Evolutionary conservation across 495 filamentous ascomycete genomes (phyloP), one percentile per base, ranked within the genome.

Genomic region (Cercophora samala): DNA sequence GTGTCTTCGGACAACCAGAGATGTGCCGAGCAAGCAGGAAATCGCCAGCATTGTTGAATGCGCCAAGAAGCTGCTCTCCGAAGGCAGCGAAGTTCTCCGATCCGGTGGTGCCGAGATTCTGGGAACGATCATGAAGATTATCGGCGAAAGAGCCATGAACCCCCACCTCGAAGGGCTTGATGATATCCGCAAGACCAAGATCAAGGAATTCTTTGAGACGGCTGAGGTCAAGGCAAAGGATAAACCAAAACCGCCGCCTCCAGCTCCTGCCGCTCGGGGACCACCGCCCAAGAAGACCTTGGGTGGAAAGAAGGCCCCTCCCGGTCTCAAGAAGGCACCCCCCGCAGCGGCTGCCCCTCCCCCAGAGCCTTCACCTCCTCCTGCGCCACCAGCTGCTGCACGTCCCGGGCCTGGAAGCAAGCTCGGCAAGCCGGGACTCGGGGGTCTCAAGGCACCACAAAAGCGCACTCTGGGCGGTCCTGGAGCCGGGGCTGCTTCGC

Each of bases 151-250:
- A 53, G 90, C 89, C n/a, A 99, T 98, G 95, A 91, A 89, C 55
- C 91, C 92, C 6, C 92, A 96, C 74, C 79, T 99, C n/a, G 93
- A 98, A 68, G 93, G 92, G 0, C 80, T 99, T 18, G 96, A 99
- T 73, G 95, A 99, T 24, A 97, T 98, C 64, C 86, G 93, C 64
- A 98, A 97, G 80, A 90, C 86, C 23, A 99, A 97, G 79, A 90
- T 97, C 75, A 97, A 97, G 79, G 96, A 98, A 75, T 97, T 88
- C 77, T 93, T 87, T 73, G 93, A 97, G 29, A 87, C 87, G 1
- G 96, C 96, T 2, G 90, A 97, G 73, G 96, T 99, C 60, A 97
- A 94, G 76, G 95, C 96, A 53, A 98, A 98, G 75, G 94, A 96
- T 68, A 95, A 96, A 72, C 95, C 96, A 5, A 97, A 97, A 77